Evolutionary conservation across 1,284 basidiomycete genomes (phyloP), one percentile per base, ranked within the genome.

Genomic region (Schizophyllum amplum): DNA sequence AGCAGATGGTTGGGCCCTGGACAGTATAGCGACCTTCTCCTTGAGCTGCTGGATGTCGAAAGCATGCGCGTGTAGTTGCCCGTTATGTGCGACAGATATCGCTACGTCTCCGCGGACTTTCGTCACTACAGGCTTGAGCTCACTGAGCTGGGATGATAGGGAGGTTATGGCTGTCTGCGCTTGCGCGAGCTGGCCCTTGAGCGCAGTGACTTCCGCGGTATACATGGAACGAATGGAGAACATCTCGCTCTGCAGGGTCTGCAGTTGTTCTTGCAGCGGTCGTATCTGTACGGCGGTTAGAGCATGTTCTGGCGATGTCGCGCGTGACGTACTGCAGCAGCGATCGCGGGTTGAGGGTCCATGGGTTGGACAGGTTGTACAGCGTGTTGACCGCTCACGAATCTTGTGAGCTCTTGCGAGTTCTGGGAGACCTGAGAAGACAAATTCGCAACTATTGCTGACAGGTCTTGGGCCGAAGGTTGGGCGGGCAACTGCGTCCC

Each of bases 241-340:
- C 33, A 42, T 42, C 7, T 42, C 33, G 33, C 33, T 42, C 33
- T 42, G 33, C 33, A 79, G 66, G 0, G 70, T 64, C 58, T 75
- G 64, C 22, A 83, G 67, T 64, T 81, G 79, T 24, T 75, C 71
- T 61, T 78, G 73, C 20, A 88, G 65, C 9, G 86, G 83, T 51
- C 71, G 73, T 51, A 85, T 64, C 83, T 86, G 60, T 42, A 58
- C 24, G 49, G n/a, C 59, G 48, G 22, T 15, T 46, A 9, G 33
- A 13, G 13, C 3, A 9, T 42, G 33, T 17, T 9, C 33, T 9
- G 3, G 17, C 13, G 7, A 9, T 9, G 13, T 13, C 17, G 4
- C 7, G 33, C 17, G 33, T 2, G 7, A 42, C 33, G 17, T 42
- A 42, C 33, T 9, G 33, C 33, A 9, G 33, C 33, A 9, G 33